Percentiles rank a stretch among this genome's conserved stretches.
Evolutionary conservation across 2,329 filamentous ascomycete species (phyloP).

Genomic region (Trichoderma atrobrunneum): DNA sequence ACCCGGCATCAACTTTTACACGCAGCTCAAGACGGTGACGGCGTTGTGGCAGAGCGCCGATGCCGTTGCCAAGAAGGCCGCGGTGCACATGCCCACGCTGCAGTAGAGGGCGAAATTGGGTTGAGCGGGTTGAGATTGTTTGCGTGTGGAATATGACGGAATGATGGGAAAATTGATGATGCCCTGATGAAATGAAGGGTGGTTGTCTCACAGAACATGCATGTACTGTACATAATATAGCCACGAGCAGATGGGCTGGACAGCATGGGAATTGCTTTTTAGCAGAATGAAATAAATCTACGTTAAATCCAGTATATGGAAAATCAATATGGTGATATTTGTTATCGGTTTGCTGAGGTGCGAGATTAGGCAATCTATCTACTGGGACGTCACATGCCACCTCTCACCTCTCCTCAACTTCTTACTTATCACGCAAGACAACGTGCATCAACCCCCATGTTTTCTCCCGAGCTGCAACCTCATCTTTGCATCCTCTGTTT

Average conservation of each 20-base stretch:
- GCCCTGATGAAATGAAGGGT: neutral
- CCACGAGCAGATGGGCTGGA: neutral
- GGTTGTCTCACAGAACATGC: neutral
- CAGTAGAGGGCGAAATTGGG: neutral
- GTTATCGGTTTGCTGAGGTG: neutral
- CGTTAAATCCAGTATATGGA: neutral
- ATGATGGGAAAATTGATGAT: neutral
- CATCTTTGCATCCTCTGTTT: neutral
- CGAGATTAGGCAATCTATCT: neutral
- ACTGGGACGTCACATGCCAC: neutral
- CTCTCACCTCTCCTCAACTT: neutral
- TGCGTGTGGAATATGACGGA: neutral
- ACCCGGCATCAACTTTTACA: slow-evolving; percentile 91
- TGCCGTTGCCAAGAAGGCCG: slow-evolving; percentile 79
- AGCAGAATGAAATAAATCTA: neutral
- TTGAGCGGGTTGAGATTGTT: neutral
- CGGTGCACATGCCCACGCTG: slow-evolving; percentile 75
- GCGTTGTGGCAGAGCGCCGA: slow-evolving; percentile 85
- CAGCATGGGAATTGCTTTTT: neutral
- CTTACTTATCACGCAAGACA: neutral
- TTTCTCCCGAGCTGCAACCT: neutral
- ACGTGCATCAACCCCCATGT: neutral
- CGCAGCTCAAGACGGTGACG: slow-evolving; percentile 96
- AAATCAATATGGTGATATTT: neutral
- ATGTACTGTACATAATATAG: slow-evolving; percentile 2